Percentiles rank a stretch among this genome's conserved stretches.
Evolutionary conservation across 371 early-diverging fungal species (phyloP).

Genomic region (Mortierella sp.): DNA sequence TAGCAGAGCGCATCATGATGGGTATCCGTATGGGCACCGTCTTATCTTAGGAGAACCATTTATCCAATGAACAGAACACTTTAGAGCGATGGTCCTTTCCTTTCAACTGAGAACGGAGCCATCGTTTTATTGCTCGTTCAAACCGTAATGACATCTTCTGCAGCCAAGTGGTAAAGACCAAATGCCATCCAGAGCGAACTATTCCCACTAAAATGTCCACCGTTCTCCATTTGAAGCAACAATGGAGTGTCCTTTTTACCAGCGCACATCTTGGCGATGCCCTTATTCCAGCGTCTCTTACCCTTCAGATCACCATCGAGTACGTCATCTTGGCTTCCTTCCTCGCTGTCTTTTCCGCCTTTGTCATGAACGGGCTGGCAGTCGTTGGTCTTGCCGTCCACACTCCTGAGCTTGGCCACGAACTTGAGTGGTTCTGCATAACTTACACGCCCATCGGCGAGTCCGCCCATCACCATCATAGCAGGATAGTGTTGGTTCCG

Average conservation of each 20-base stretch:
- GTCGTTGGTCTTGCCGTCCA: constrained; percentile 47
- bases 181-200: constrained; percentile 51
- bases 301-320: not conserved
- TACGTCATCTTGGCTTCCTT: not conserved
- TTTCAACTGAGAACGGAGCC: no score
- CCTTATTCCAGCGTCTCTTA: not conserved
- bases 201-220: constrained; percentile 48
- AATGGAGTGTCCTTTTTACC: constrained; percentile 46
- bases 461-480: constrained; percentile 58
- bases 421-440: constrained; percentile 65
- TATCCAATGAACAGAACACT: no score
- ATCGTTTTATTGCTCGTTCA: not conserved
- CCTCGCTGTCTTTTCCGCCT: not conserved
- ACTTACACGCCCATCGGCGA: constrained; percentile 60
- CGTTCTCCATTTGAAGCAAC: constrained; percentile 54
- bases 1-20: constrained; percentile 82
- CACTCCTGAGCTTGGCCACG: constrained; percentile 60
- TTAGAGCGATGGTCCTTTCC: no score
- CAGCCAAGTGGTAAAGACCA: constrained; percentile 35
- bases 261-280: constrained; percentile 21
- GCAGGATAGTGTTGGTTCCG: constrained; percentile 50
- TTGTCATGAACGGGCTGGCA: constrained; percentile 14
- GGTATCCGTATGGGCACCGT: constrained; percentile 73
- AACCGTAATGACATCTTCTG: constrained; percentile 8
- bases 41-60: constrained; percentile 33